These are phyloP conservation scores for Apiospora malaysiana DNA, from an alignment of 2,329 filamentous ascomycete genomes.

Conservation along the genomic window DNA sequence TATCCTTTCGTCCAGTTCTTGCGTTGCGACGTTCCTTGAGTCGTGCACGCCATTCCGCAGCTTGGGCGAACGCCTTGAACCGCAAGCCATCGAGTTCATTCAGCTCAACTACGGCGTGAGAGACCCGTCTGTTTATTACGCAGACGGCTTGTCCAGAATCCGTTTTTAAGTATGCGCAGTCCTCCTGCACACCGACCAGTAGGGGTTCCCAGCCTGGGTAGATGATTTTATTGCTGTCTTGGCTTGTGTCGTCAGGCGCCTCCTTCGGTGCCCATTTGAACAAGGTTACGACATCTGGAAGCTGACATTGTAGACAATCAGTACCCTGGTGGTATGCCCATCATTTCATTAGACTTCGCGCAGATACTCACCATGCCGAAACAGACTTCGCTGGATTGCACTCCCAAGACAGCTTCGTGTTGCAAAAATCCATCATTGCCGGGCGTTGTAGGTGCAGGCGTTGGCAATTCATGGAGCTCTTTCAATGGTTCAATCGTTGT, in stretches of 20 bases:
- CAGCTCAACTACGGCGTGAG: slow-evolving; percentile 1
- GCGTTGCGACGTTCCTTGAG: background rate
- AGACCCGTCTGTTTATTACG: background rate
- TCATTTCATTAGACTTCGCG: background rate
- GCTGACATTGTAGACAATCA: background rate
- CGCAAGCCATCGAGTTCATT: background rate
- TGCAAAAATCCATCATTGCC: background rate
- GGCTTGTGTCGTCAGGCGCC: background rate
- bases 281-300: background rate
- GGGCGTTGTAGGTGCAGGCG: background rate
- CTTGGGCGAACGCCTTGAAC: background rate
- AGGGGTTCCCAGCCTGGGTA: background rate
- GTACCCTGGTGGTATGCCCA: too few relatives aligned
- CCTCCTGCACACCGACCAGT: background rate
- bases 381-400: background rate
- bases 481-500: background rate
- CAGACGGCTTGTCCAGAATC: background rate
- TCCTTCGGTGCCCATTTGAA: background rate
- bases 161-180: background rate
- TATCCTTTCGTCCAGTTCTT: background rate
- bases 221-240: background rate
- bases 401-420: background rate
- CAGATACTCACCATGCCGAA: background rate
- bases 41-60: background rate
- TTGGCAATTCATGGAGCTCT: background rate